Evolutionary conservation across 148 eudicot genomes (phyloP).

Genomic region (Rhododendron mucronatum): DNA sequence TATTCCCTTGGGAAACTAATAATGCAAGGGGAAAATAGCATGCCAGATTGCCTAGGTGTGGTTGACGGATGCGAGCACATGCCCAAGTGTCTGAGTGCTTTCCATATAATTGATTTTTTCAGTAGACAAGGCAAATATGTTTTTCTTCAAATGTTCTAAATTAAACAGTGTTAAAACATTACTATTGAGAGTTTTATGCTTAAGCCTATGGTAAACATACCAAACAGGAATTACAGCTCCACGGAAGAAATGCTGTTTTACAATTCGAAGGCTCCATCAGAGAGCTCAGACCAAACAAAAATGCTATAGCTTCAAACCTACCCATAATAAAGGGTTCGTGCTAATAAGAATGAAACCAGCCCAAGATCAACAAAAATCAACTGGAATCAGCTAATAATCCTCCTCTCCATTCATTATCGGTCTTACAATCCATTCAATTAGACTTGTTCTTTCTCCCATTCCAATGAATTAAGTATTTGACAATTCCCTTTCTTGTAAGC

Average conservation of each 20-base stretch:
- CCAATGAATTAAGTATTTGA: background rate
- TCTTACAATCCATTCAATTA: background rate
- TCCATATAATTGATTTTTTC: background rate
- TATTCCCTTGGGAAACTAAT: background rate
- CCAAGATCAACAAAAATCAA: background rate
- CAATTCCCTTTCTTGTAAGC: background rate
- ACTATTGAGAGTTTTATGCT: background rate
- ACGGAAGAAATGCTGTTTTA: background rate
- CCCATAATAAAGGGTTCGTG: background rate
- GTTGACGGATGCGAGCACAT: background rate
- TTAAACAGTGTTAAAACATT: background rate
- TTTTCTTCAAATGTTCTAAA: background rate
- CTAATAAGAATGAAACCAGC: background rate
- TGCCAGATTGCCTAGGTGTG: background rate
- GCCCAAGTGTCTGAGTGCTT: background rate
- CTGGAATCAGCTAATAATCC: background rate
- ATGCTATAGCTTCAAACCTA: background rate
- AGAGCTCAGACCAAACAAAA: background rate
- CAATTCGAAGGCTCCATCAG: background rate
- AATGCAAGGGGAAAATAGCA: background rate
- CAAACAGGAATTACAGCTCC: background rate
- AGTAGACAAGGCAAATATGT: background rate
- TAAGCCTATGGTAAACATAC: background rate
- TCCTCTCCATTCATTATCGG: background rate
- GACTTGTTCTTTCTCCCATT: background rate